Evolutionary conservation across 306 rosid species (phyloP).

Genomic region (Medicago ruthenica): DNA sequence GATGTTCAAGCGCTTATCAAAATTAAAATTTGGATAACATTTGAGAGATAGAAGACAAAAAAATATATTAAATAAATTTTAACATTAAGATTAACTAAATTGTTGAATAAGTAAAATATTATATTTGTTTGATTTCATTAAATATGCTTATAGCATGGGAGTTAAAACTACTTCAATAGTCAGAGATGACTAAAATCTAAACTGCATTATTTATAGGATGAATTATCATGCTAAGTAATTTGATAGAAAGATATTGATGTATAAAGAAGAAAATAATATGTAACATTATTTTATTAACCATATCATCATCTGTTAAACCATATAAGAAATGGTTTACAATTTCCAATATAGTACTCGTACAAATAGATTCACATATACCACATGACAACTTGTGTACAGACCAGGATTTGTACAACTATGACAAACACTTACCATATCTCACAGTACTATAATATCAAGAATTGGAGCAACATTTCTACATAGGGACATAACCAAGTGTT

Average conservation of each 20-base stretch:
- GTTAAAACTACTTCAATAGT: neutral
- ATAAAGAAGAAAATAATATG: neutral
- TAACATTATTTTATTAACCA: slow-evolving; percentile 30
- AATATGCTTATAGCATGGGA: neutral
- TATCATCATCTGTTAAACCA: slow-evolving; percentile 1
- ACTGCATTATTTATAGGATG: neutral
- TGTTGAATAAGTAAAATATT: no score
- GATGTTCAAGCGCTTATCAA: no score
- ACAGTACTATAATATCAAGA: slow-evolving; percentile 11
- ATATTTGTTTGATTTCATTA: no score
- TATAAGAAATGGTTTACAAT: slow-evolving; percentile 28
- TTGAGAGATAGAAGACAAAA: no score
- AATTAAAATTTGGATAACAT: no score
- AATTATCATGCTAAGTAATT: neutral
- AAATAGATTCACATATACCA: slow-evolving; percentile 28
- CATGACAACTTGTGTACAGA: slow-evolving; percentile 34
- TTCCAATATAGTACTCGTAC: neutral
- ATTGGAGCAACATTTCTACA: slow-evolving; percentile 27
- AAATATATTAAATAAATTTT: no score
- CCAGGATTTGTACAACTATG: neutral
- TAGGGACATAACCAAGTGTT: slow-evolving; percentile 27
- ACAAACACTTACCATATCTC: slow-evolving; percentile 14
- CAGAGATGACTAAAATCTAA: neutral
- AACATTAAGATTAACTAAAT: no score
- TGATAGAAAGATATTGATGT: neutral